These are phyloP conservation scores for Cladosporium sp. DNA, from an alignment of 2,329 filamentous ascomycete species.

Conservation along the genomic window DNA sequence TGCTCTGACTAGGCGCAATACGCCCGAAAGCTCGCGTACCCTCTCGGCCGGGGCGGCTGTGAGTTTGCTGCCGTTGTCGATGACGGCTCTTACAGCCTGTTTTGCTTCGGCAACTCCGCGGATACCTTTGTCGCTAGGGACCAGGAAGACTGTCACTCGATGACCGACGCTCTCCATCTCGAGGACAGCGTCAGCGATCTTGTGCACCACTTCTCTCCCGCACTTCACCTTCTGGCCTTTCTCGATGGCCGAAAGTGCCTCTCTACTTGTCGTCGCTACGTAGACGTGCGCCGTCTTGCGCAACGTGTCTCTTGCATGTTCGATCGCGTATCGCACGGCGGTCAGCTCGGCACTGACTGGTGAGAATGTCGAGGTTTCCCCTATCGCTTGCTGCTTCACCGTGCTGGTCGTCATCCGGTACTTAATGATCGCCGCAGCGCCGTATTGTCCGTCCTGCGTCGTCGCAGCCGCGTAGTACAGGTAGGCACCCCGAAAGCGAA, in stretches of 20 bases:
- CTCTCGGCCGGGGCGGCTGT: no score
- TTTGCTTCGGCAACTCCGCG: neutral
- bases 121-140: neutral
- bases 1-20: neutral
- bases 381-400: no score
- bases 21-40: no score
- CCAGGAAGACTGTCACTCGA: neutral
- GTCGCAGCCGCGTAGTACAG: no score
- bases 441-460: no score
- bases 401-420: no score
- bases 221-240: neutral
- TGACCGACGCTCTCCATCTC: neutral
- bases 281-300: neutral
- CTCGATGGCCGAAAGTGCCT: neutral
- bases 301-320: neutral
- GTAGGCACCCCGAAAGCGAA: no score
- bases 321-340: neutral
- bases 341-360: neutral
- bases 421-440: no score
- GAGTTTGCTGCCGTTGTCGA: neutral
- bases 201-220: neutral
- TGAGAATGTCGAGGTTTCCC: no score
- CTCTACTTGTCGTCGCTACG: neutral
- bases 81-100: neutral
- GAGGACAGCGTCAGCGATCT: neutral